Base-by-base conservation (phyloP, 2,329 filamentous ascomycete species). In the Aspergillus pseudonomiae region DNA sequence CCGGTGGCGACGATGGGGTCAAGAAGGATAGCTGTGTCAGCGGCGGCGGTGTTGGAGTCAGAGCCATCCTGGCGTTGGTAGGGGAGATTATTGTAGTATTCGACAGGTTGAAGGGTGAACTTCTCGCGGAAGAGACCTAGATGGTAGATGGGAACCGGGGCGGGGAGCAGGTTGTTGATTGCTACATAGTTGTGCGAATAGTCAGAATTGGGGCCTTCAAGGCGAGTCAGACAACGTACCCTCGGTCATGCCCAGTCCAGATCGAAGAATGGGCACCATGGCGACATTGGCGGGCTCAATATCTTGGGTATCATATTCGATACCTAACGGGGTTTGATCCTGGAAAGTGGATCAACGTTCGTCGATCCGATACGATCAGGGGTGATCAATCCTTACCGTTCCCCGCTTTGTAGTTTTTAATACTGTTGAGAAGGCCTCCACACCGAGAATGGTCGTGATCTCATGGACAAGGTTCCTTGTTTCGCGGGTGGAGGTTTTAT, bases 81-180 rank as follows among this genome's bases (percentile, higher is more conserved):
- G 32, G 93, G 93, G 24, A 97, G 89, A 79, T 97, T 97, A 84
- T 97, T 97, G 86, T 97, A 97, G 86, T 97, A 97, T 80, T 97
- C 94, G 63, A 97, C 94, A 3, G 94, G 93, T 73, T 93, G 88
- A 62, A 97, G 89, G 52, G 92, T 94, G 62, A 88, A 88, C 64
- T 91, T 92, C 77, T 97, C 94, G 74, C 94, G 92, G 84, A 94
- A 98, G 74, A 98, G 90, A 69, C 95, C 94, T 9, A 98, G 90
- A 77, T 98, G 94, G 82, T 98, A 93, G 67, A 97, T 87, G 7
- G 93, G 90, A 36, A 94, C 91, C 16, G 92, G 86, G 43, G 79
- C 76, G 21, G 94, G 94, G 63, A 98, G 92, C 72, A 98, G 85
- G 32, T 89, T 89, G 81, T 94, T 90, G 50, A 97, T 82, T 30